Evolutionary conservation across 1,284 basidiomycete species (phyloP).

Genomic region (Ceratorhiza oryzae-sativae): DNA sequence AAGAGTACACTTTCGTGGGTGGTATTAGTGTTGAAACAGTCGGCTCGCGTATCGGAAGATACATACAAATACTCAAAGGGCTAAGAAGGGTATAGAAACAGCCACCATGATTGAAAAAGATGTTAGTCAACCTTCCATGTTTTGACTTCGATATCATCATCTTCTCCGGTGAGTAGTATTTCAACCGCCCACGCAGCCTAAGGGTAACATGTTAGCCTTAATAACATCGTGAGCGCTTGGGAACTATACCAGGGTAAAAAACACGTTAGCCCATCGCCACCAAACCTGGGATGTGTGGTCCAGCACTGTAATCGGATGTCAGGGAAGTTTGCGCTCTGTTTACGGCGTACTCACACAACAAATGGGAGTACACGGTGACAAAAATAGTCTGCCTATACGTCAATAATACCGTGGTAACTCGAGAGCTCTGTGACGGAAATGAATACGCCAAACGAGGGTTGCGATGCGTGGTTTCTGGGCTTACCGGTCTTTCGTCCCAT

Average conservation of each 20-base stretch:
- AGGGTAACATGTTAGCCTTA: not conserved
- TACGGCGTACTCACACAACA: constrained; percentile 73
- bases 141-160: constrained; percentile 66
- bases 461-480: constrained; percentile 44
- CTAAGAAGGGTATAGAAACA: constrained; percentile 7
- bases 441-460: not conserved
- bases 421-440: constrained; percentile 64
- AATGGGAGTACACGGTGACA: constrained; percentile 83
- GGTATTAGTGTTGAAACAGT: constrained; percentile 14
- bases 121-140: constrained; percentile 79
- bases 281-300: constrained; percentile 81
- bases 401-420: constrained; percentile 71
- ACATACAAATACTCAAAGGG: constrained; percentile 35
- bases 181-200: constrained; percentile 77
- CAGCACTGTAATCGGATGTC: constrained; percentile 41
- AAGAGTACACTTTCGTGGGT: constrained; percentile 30
- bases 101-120: not conserved
- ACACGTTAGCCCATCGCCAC: constrained; percentile 89
- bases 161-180: constrained; percentile 77
- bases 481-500: constrained; percentile 76
- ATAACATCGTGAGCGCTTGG: not conserved
- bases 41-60: not conserved
- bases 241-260: constrained; percentile 66
- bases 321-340: not conserved
- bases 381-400: constrained; percentile 83